These are phyloP conservation scores for Arachis stenosperma DNA, from an alignment of 306 rosid genomes.

Conservation along the genomic window DNA sequence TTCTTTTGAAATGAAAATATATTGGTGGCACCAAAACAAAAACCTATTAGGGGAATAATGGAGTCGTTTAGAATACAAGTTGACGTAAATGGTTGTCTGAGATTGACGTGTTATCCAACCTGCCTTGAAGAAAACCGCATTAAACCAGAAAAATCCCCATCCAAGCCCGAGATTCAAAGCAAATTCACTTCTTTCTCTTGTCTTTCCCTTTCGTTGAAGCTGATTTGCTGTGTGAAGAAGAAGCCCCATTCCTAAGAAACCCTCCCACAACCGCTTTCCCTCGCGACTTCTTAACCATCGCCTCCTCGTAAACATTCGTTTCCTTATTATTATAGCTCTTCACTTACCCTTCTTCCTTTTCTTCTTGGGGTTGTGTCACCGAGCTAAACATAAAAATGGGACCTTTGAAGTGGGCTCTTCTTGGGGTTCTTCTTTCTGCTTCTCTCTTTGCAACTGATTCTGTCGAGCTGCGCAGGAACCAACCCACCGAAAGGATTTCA, in stretches of 20 bases:
- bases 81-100: conserved; percentile 29
- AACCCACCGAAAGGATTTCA: conserved; percentile 86
- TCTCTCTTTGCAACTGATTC: conserved; percentile 51
- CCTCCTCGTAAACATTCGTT: conserved; percentile 25
- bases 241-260: conserved; percentile 45
- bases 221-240: not conserved
- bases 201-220: conserved; percentile 39
- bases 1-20: too few relatives aligned
- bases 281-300: conserved; percentile 43
- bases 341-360: not conserved
- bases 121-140: not conserved
- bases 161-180: not conserved
- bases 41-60: not conserved
- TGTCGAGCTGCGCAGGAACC: conserved; percentile 54
- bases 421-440: conserved; percentile 57
- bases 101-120: conserved; percentile 30
- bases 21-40: too few relatives aligned
- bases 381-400: conserved; percentile 47
- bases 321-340: conserved; percentile 16
- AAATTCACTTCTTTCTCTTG: not conserved
- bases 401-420: conserved; percentile 43
- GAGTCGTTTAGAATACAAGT: not conserved
- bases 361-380: not conserved
- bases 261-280: conserved; percentile 49
- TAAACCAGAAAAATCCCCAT: not conserved